These are phyloP conservation scores for Cyanidium caldarium DNA, from an alignment of 23 red algal species.

Conservation along the genomic window DNA sequence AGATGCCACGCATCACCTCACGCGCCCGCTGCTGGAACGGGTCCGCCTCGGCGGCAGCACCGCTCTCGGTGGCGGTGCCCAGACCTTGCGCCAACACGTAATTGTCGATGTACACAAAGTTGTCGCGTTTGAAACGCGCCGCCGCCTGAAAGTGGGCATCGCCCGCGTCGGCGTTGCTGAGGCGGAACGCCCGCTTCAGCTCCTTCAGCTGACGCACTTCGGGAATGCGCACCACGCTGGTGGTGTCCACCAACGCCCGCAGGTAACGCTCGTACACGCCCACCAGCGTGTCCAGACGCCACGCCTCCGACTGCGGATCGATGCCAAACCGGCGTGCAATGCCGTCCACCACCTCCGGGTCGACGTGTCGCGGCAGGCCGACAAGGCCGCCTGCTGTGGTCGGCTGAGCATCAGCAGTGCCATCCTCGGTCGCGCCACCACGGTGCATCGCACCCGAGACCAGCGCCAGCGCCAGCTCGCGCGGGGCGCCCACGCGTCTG, in stretches of 20 bases:
- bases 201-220: slow-evolving; percentile 50
- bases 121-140: slow-evolving; percentile 51
- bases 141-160: slow-evolving; percentile 70
- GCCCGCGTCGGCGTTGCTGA: slow-evolving; percentile 40
- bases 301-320: not conserved
- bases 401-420: not conserved
- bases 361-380: not conserved
- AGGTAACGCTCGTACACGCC: slow-evolving; percentile 47
- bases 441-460: not conserved
- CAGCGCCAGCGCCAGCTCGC: not conserved
- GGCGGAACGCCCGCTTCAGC: slow-evolving; percentile 41
- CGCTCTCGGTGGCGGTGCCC: not conserved
- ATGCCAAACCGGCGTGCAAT: not conserved
- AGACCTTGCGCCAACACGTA: not conserved
- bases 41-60: not conserved
- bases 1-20: slow-evolving; percentile 20
- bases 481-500: not conserved
- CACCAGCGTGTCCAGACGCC: not conserved
- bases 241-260: slow-evolving; percentile 17
- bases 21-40: not conserved
- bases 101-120: slow-evolving; percentile 39
- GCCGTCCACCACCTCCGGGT: not conserved
- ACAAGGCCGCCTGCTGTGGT: not conserved
- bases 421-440: not conserved
- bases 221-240: slow-evolving; percentile 11